Evolutionary conservation across 306 rosid species (phyloP).

Genomic region (Echinosophora koreensis): DNA sequence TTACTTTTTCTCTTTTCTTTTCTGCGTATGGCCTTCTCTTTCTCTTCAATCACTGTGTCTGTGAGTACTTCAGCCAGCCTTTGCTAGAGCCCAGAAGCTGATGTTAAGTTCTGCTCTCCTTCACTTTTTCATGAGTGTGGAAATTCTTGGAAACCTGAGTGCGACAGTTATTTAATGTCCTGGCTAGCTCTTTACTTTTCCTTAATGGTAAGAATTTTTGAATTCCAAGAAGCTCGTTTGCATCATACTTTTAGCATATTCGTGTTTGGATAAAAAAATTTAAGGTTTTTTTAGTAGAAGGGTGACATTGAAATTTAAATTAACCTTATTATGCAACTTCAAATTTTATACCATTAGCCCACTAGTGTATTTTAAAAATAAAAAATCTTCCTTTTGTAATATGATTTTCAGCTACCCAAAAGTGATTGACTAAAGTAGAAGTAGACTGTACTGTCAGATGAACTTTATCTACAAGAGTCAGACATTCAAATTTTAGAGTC

Average conservation of each 20-base stretch:
- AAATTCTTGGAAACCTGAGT: slow-evolving; percentile 51
- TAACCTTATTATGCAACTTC: too few relatives aligned
- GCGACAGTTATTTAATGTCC: slow-evolving; percentile 51
- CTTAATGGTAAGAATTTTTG: slow-evolving; percentile 45
- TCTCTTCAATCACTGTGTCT: slow-evolving; percentile 43
- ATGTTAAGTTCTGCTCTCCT: slow-evolving; percentile 3
- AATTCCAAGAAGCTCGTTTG: slow-evolving; percentile 50
- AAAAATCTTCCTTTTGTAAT: too few relatives aligned
- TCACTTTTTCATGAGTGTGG: slow-evolving; percentile 23
- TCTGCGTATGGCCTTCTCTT: slow-evolving; percentile 36
- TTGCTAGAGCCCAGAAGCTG: slow-evolving; percentile 48
- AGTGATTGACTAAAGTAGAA: too few relatives aligned
- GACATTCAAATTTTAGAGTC: too few relatives aligned
- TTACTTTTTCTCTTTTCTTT: neutral
- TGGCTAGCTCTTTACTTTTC: slow-evolving; percentile 38
- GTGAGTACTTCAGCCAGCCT: slow-evolving; percentile 45
- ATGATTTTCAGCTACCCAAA: too few relatives aligned
- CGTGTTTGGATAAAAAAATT: slow-evolving; percentile 2
- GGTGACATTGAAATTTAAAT: neutral
- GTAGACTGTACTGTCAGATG: too few relatives aligned
- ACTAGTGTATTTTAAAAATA: neutral
- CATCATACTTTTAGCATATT: slow-evolving; percentile 29
- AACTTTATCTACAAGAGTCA: too few relatives aligned
- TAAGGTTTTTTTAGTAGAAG: too few relatives aligned
- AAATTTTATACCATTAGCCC: too few relatives aligned